Conservation (phyloP, 129 eudicot genomes). For the Gnaphalium uliginosum region DNA sequence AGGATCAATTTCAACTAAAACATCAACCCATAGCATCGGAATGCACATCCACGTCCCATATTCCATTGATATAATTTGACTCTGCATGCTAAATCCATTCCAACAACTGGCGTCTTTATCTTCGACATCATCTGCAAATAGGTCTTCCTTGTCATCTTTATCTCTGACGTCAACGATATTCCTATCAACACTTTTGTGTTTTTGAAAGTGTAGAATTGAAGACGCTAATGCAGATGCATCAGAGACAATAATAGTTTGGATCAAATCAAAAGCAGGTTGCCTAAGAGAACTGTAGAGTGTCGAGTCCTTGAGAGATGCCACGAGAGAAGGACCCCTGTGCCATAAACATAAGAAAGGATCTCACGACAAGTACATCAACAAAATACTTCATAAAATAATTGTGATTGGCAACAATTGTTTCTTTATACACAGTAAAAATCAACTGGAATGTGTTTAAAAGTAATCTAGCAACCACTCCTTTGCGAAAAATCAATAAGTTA, state of each 20-base stretch:
- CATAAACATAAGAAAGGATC: slow-evolving; percentile 30
- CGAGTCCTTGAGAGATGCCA: slow-evolving; percentile 79
- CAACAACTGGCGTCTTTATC: slow-evolving; percentile 68
- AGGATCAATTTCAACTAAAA: slow-evolving; percentile 79
- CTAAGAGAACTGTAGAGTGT: slow-evolving; percentile 78
- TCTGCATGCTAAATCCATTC: slow-evolving; percentile 64
- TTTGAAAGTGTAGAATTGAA: slow-evolving; percentile 47
- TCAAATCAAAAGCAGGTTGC: slow-evolving; percentile 95
- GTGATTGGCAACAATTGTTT: slow-evolving; percentile 16
- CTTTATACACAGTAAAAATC: slow-evolving; percentile 1
- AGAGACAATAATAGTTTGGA: slow-evolving; percentile 79
- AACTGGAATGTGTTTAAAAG: neutral
- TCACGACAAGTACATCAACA: slow-evolving; percentile 1
- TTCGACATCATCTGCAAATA: slow-evolving; percentile 38
- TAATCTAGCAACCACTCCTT: too few species aligned
- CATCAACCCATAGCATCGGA: slow-evolving; percentile 91
- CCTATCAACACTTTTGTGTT: slow-evolving; percentile 44
- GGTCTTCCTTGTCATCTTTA: slow-evolving; percentile 57
- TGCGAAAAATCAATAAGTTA: too few species aligned
- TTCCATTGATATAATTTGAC: slow-evolving; percentile 46
- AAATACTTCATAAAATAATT: neutral
- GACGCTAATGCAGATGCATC: slow-evolving; percentile 85
- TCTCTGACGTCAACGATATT: slow-evolving; percentile 40
- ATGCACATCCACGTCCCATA: slow-evolving; percentile 80
- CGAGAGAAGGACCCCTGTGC: slow-evolving; percentile 92